Evolutionary conservation across 192 early-diverging fungal species (phyloP).

Genomic region (Geranomyces variabilis): DNA sequence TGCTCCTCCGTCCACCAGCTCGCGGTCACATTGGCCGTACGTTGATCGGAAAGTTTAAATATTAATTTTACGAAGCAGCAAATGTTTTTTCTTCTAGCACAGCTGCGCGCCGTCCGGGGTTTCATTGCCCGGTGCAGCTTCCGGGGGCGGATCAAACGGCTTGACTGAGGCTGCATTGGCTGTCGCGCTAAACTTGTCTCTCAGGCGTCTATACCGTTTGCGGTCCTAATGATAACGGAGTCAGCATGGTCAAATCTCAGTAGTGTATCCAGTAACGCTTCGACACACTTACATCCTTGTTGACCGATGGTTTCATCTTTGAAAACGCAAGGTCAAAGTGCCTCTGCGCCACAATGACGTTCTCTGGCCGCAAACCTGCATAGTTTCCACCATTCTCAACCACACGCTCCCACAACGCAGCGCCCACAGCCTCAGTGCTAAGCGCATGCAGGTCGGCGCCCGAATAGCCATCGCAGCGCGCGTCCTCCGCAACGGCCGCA

Average conservation of each 20-base stretch:
- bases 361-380: constrained; percentile 22
- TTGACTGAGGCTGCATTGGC: too few relatives aligned
- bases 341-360: constrained; percentile 48
- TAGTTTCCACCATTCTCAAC: constrained; percentile 39
- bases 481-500: constrained; percentile 44
- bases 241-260: background rate
- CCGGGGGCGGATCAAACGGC: too few relatives aligned
- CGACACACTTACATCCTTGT: constrained; percentile 48
- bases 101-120: too few relatives aligned
- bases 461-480: constrained; percentile 58
- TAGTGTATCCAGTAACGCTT: background rate
- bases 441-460: constrained; percentile 65
- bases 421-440: constrained; percentile 68
- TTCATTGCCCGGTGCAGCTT: too few relatives aligned
- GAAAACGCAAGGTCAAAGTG: constrained; percentile 84
- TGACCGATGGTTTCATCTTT: constrained; percentile 82
- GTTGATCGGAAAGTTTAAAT: too few relatives aligned
- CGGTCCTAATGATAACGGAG: constrained; percentile 29
- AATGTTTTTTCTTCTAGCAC: too few relatives aligned
- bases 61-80: too few relatives aligned
- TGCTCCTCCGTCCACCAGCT: too few relatives aligned
- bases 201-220: constrained; percentile 39
- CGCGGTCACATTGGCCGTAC: too few relatives aligned
- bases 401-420: constrained; percentile 72
- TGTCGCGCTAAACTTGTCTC: constrained; percentile 23